A percentile compares a stretch with the other conserved stretches of the same genome.
These are phyloP conservation scores for Penicillium sclerotiorum DNA, from an alignment of 2,329 filamentous ascomycete genomes.

Conservation along the genomic window DNA sequence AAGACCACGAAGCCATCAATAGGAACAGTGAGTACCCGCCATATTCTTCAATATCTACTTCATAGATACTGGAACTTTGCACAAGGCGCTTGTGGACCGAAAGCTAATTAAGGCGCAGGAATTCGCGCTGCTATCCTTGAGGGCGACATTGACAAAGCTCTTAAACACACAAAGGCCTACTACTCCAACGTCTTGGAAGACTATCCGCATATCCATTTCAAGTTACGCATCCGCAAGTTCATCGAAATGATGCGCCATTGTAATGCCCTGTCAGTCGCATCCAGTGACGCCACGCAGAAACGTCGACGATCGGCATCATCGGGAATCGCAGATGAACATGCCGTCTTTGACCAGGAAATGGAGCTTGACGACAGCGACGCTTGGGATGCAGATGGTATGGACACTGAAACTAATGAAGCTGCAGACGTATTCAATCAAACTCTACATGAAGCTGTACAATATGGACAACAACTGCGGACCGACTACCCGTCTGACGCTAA, in stretches of 20 bases:
- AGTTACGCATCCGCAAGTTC: constrained; percentile 85
- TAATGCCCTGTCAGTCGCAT: constrained; percentile 60
- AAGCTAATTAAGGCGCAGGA: constrained; percentile 53
- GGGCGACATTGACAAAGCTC: constrained; percentile 85
- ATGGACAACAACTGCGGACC: constrained; percentile 75
- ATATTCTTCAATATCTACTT: neutral
- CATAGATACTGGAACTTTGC: neutral
- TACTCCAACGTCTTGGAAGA: constrained; percentile 80
- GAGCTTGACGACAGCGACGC: constrained; percentile 53
- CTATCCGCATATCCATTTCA: constrained; percentile 85
- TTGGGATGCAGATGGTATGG: constrained; percentile 54
- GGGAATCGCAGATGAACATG: constrained; percentile 47
- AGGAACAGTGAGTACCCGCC: constrained; percentile 68
- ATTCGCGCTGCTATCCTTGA: constrained; percentile 86
- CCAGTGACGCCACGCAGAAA: constrained; percentile 33
- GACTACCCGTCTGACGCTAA: constrained; percentile 75
- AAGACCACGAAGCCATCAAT: constrained; percentile 84
- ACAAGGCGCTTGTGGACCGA: neutral
- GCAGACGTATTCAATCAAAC: constrained; percentile 54
- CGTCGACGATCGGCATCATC: constrained; percentile 40
- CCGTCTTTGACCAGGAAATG: constrained; percentile 57
- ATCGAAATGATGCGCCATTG: constrained; percentile 87
- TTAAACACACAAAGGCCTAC: constrained; percentile 76
- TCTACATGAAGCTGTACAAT: constrained; percentile 71
- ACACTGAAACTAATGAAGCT: constrained; percentile 49